Evolutionary conservation across 2,329 filamentous ascomycete species (phyloP).

Genomic region (Arthrobotrys pseudoclavata): DNA sequence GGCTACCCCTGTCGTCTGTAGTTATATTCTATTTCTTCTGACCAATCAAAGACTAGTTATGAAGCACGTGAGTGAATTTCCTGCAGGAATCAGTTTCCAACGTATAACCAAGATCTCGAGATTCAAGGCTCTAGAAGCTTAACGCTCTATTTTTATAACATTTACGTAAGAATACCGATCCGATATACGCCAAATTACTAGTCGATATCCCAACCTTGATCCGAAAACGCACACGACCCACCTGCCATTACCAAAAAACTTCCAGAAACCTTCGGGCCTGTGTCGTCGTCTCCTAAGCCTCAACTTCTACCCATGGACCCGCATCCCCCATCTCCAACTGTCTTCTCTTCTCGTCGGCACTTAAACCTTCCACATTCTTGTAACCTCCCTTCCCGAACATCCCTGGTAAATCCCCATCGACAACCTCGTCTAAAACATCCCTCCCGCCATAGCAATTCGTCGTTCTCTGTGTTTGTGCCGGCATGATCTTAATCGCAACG

Average conservation of each 20-base stretch:
- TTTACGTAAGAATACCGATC: conserved; percentile 12
- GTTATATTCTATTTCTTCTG: background rate
- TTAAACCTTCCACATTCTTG: conserved; percentile 41
- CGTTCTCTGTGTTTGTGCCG: conserved; percentile 56
- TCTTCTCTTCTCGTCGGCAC: conserved; percentile 36
- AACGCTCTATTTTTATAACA: conserved; percentile 5
- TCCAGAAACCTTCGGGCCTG: background rate
- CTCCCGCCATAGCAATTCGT: conserved; percentile 52
- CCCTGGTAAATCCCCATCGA: conserved; percentile 36
- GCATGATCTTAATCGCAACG: conserved; percentile 56
- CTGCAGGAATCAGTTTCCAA: background rate
- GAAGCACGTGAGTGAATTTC: background rate
- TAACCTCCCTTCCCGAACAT: conserved; percentile 47
- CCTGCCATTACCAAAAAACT: background rate
- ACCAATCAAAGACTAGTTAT: background rate
- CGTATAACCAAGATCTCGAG: background rate
- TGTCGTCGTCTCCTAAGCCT: conserved; percentile 20
- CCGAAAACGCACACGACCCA: background rate
- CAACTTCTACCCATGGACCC: conserved; percentile 39
- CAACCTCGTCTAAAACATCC: conserved; percentile 50
- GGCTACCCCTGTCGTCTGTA: background rate
- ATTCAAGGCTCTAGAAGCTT: background rate
- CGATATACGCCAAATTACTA: background rate
- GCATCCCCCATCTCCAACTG: conserved; percentile 44
- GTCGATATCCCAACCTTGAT: background rate